Evolutionary conservation across 768 basidiomycete species (phyloP), one percentile per base, ranked within the genome.

Genomic region (Tulasnella sp.): DNA sequence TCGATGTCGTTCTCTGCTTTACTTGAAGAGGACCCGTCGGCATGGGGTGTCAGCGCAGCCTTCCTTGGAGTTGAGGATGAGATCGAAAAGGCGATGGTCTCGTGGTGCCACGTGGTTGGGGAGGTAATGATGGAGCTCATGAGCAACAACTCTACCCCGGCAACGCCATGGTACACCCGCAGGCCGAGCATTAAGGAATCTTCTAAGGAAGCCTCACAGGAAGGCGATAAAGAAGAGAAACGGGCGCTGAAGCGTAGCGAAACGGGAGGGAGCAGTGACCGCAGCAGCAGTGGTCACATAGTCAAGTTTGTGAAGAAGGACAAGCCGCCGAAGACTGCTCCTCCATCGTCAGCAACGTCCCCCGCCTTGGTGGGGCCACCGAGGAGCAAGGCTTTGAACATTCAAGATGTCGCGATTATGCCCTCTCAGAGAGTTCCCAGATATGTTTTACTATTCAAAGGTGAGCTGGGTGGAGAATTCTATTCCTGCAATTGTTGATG

Each of bases 401-500:
- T 82, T 22, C 72, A 81, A 53, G 83, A 84, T 59, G 66, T 85
- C 27, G 81, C 81, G 1, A 83, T 85, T 54, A 71, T 79, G 63
- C 83, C 83, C 17, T 76, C 77, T 12, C 82, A 85, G 65, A 73
- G 83, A 19, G 74, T 82, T n/a, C 78, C 78, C 69, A 73, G 83
- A 61, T 83, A 84, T 66, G 79, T 78, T 1, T 65, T 84, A 41
- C 70, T 83, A 44, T 83, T 79, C 62, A 76, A 72, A 74, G 82
- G 83, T 81, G 60, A 57, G 73, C 70, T 24, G 12, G 19, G 8
- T 53, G 25, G 15, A 43, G 15, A 22, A 1, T 54, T 34, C n/a
- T 24, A 29, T 10, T 45, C 30, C 43, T 17, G 11, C 8, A 42
- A 22, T 31, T 24, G 19, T 38, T 46, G 44, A 60, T 48, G 61